Evolutionary conservation across 2,329 filamentous ascomycete species (phyloP), one percentile per base, ranked within the genome.

Genomic region (Chalaropsis thielavioides): DNA sequence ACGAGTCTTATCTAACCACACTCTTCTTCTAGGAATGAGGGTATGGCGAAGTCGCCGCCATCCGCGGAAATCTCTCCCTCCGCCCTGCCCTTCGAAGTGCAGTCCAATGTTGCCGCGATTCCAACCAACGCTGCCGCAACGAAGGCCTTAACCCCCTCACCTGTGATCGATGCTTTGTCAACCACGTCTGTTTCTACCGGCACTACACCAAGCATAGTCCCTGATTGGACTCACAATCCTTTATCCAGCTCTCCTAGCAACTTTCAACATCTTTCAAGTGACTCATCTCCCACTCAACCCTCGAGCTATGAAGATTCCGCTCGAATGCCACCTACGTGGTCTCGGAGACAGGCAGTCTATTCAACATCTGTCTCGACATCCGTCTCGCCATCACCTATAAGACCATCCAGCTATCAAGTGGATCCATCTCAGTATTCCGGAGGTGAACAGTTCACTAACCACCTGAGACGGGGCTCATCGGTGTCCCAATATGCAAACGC

Each of bases 321-420:
- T 24, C 46, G 49, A 17, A 19, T 54, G 15, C 31, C 54, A 35
- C 31, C 54, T 17, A n/a, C 27, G 5, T 58, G 54, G 54, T 38
- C 54, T 15, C 54, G 38, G 15, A 58, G 54, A 11, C 54, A 58
- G 31, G 17, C 7, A 1, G 54, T 10, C n/a, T 58, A 58, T 24
- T 51, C 46, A 2, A 22, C 10, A 51, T 51, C 46, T 24, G 24
- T 51, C 27, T 56, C 51, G 13, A 56, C 49, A 13, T 56, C 49
- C 3, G 27, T 56, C 8, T 70, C 73, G 49, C 76, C 75, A 10
- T 74, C 75, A 46, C 74, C 73, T 17, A 73, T 70, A 31, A 71
- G 69, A 64, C 80, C 31, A 80, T 81, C 4, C 67, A 84, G 81
- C 72, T 82, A 79, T 70, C 81, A 84, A 59, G 77, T 79, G 74